These are phyloP conservation scores for Thecaphora frezii DNA, from an alignment of 1,284 basidiomycete genomes.

Conservation along the genomic window DNA sequence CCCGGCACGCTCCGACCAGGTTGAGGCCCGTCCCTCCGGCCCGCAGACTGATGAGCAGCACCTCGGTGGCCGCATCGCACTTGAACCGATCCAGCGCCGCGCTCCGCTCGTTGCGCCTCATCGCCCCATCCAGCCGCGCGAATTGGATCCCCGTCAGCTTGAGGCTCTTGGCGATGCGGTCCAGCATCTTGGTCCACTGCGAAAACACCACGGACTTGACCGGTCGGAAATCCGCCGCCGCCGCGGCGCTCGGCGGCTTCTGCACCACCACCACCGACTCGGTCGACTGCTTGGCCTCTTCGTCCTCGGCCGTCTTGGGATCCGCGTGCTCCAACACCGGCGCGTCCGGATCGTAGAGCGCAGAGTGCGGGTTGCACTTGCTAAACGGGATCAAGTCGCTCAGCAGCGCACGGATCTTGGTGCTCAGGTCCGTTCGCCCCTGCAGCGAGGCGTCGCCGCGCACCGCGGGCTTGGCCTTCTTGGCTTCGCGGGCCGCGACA, in stretches of 20 bases:
- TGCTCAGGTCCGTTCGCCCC: constrained; percentile 40
- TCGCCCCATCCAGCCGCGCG: constrained; percentile 50
- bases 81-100: constrained; percentile 45
- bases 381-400: constrained; percentile 53
- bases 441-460: constrained; percentile 19
- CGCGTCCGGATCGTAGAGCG: constrained; percentile 45
- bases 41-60: constrained; percentile 51
- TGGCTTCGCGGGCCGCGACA: not conserved
- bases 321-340: constrained; percentile 49
- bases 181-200: constrained; percentile 59
- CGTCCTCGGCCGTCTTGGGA: constrained; percentile 16
- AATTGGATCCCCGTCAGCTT: constrained; percentile 43
- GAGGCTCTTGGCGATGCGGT: constrained; percentile 48
- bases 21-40: constrained; percentile 69
- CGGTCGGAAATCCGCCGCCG: constrained; percentile 28
- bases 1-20: constrained; percentile 66
- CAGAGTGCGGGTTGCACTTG: constrained; percentile 47
- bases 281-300: constrained; percentile 15
- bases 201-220: constrained; percentile 63
- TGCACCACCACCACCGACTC: constrained; percentile 39
- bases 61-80: constrained; percentile 43
- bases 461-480: too few species aligned
- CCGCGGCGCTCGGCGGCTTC: constrained; percentile 15
- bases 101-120: constrained; percentile 45
- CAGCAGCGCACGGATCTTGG: constrained; percentile 54